phyloP scores from a whole-genome alignment of 2,329 filamentous ascomycete species.

The Nigrospora oryzae region DNA sequence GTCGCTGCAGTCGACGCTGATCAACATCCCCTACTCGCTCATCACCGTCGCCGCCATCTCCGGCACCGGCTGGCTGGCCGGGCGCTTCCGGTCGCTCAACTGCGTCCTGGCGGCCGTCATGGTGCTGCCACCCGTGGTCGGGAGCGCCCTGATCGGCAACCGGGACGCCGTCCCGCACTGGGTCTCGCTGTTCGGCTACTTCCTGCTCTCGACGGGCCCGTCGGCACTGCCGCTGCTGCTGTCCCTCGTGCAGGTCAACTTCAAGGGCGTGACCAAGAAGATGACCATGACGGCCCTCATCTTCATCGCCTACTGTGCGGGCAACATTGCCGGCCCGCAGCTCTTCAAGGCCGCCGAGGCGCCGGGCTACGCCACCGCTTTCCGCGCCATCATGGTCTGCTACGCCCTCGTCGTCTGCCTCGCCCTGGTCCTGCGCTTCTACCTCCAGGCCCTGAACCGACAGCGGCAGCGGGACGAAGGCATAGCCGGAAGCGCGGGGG shows the following conservation, averaged over 20 bases:
- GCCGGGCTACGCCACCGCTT: constrained; percentile 44
- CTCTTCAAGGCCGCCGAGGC: constrained; percentile 41
- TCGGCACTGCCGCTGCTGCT: constrained; percentile 45
- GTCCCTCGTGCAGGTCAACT: constrained; percentile 47
- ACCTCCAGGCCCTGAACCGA: constrained; percentile 36
- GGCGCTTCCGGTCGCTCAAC: constrained; percentile 40
- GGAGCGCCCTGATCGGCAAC: constrained; percentile 43
- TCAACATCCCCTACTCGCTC: constrained; percentile 51
- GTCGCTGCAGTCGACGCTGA: constrained; percentile 42
- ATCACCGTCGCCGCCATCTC: constrained; percentile 39
- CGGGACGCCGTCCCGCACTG: constrained; percentile 29
- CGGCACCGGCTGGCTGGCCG: constrained; percentile 40
- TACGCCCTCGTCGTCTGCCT: constrained; percentile 41
- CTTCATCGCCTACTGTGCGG: constrained; percentile 46
- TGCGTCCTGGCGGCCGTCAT: constrained; percentile 42
- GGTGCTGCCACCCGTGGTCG: constrained; percentile 41
- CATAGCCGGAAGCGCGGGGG: constrained; percentile 32
- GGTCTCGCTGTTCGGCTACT: constrained; percentile 48
- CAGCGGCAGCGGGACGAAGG: constrained; percentile 33
- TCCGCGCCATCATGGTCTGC: constrained; percentile 46
- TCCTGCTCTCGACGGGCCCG: constrained; percentile 44
- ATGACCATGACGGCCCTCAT: constrained; percentile 49
- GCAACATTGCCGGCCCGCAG: constrained; percentile 48
- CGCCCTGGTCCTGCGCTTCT: constrained; percentile 33
- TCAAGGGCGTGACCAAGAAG: constrained; percentile 50